These are phyloP conservation scores for Pleurotus giganteus DNA, from an alignment of 768 basidiomycete genomes.

Conservation along the genomic window DNA sequence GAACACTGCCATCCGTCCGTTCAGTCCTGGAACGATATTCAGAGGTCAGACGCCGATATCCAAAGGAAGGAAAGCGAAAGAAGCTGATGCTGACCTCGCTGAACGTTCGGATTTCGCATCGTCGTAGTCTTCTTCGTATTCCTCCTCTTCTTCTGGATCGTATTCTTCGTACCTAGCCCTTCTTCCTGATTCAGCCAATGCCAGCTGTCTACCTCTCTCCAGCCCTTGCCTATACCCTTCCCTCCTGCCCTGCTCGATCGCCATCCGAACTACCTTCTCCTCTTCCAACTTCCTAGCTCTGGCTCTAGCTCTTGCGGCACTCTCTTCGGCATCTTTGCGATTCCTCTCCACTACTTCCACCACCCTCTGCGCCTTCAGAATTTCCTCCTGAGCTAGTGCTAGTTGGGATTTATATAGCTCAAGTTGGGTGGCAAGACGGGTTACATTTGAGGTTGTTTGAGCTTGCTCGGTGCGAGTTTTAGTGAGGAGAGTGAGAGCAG, in stretches of 20 bases:
- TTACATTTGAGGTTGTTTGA: background rate
- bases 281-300: constrained; percentile 55
- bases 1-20: background rate
- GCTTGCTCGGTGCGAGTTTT: constrained; percentile 4
- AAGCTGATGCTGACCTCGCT: no score
- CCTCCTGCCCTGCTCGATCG: constrained; percentile 62
- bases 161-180: constrained; percentile 16
- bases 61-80: constrained; percentile 3
- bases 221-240: constrained; percentile 51
- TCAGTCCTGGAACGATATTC: background rate
- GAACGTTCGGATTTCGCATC: constrained; percentile 1
- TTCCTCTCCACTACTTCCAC: background rate
- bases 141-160: no score
- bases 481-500: background rate
- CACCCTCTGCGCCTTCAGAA: background rate
- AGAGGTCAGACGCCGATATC: background rate
- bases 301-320: constrained; percentile 53
- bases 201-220: background rate
- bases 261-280: constrained; percentile 48
- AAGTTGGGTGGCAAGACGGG: background rate
- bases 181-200: constrained; percentile 23
- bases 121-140: no score
- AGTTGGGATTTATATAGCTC: background rate
- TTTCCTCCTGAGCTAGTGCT: background rate
- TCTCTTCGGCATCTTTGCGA: constrained; percentile 60